A percentile compares a stretch with the other conserved stretches of the same genome.
phyloP scores from a whole-genome alignment of 495 filamentous ascomycete species.

The Chlorociboria aeruginascens region DNA sequence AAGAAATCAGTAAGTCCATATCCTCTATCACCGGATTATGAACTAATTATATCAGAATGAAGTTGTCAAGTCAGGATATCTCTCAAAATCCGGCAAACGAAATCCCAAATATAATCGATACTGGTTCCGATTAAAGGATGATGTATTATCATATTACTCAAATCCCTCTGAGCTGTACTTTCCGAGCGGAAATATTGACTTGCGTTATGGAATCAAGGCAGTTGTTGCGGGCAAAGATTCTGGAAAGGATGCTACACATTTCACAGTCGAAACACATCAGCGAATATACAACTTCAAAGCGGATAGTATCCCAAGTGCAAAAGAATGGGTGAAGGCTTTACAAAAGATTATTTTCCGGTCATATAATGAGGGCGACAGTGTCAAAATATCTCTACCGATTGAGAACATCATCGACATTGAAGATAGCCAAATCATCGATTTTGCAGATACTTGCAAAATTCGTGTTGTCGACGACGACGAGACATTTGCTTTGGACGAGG shows the following conservation, averaged over 20 bases:
- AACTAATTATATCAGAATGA: slow-evolving; percentile 43
- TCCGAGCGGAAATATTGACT: slow-evolving; percentile 80
- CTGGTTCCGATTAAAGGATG: slow-evolving; percentile 93
- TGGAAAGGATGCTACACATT: slow-evolving; percentile 53
- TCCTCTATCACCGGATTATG: not conserved
- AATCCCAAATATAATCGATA: slow-evolving; percentile 87
- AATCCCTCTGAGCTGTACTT: slow-evolving; percentile 84
- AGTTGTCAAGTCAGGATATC: slow-evolving; percentile 75
- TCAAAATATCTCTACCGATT: slow-evolving; percentile 88
- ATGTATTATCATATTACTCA: slow-evolving; percentile 87
- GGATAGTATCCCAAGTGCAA: slow-evolving; percentile 78
- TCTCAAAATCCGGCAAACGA: slow-evolving; percentile 78
- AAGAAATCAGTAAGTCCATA: slow-evolving; percentile 59
- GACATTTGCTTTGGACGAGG: slow-evolving; percentile 90
- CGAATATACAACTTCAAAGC: slow-evolving; percentile 80
- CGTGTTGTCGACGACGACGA: slow-evolving; percentile 85
- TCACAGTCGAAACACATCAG: slow-evolving; percentile 72
- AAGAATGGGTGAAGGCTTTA: slow-evolving; percentile 92
- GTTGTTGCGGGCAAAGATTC: slow-evolving; percentile 61
- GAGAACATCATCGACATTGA: slow-evolving; percentile 87
- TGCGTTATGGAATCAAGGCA: slow-evolving; percentile 85
- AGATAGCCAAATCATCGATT: slow-evolving; percentile 80
- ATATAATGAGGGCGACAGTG: slow-evolving; percentile 92
- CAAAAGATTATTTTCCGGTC: slow-evolving; percentile 93
- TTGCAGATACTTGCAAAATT: slow-evolving; percentile 90